These are phyloP conservation scores for Pseudopyrenochaeta lycopersici DNA, from an alignment of 2,329 filamentous ascomycete genomes.

Conservation along the genomic window DNA sequence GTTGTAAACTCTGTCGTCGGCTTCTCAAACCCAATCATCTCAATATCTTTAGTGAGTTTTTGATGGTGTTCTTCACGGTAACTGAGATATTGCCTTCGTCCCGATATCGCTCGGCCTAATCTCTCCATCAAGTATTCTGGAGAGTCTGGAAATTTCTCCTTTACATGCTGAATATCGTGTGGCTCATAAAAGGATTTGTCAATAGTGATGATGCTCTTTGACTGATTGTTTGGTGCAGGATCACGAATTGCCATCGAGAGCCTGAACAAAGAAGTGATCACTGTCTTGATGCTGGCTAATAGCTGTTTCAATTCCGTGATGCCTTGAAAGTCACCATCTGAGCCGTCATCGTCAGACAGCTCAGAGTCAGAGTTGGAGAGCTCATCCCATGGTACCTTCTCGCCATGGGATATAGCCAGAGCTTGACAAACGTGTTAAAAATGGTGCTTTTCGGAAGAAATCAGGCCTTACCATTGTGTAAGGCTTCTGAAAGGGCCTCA, in stretches of 20 bases:
- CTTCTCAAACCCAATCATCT: slow-evolving; percentile 27
- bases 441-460: background rate
- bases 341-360: slow-evolving; percentile 17
- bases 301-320: slow-evolving; percentile 37
- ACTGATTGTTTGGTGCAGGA: slow-evolving; percentile 41
- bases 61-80: slow-evolving; percentile 45
- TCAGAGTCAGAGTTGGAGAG: slow-evolving; percentile 20
- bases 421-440: background rate
- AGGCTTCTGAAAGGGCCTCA: slow-evolving; percentile 21
- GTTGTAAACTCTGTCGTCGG: slow-evolving; percentile 24
- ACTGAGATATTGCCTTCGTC: slow-evolving; percentile 41
- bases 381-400: slow-evolving; percentile 30
- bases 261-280: slow-evolving; percentile 42
- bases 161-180: slow-evolving; percentile 37
- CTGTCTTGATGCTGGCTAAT: slow-evolving; percentile 21
- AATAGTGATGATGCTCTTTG: slow-evolving; percentile 28
- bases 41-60: slow-evolving; percentile 34
- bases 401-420: slow-evolving; percentile 19
- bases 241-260: slow-evolving; percentile 45
- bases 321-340: slow-evolving; percentile 8
- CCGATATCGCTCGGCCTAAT: slow-evolving; percentile 43
- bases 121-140: slow-evolving; percentile 24
- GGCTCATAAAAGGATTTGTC: slow-evolving; percentile 36
- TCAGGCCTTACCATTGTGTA: slow-evolving; percentile 21
- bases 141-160: slow-evolving; percentile 29